Base-by-base conservation (phyloP, 371 early-diverging fungal genomes). In the Capniomyces stellatus region DNA sequence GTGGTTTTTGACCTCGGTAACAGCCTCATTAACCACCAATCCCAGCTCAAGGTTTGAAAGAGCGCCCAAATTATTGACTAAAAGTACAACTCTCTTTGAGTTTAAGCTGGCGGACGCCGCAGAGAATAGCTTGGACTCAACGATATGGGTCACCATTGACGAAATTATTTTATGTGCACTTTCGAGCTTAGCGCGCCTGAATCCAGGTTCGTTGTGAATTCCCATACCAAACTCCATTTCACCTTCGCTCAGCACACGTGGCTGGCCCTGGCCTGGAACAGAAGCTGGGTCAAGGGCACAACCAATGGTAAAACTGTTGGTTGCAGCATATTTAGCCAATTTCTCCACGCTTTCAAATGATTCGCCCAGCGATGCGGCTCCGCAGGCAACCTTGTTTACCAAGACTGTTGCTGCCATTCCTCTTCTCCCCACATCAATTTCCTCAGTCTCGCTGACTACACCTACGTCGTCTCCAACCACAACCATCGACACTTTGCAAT, bases 21-120 rank as follows among this genome's bases (percentile, higher is more conserved):
- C 68, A 2, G 81, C 79, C 29, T 81, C 76, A 47, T 80, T 81
- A 22, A 75, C 73, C 3, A 79, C 74, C 3, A 78, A 64, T 18
- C 79, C 76, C 58, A 82, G 59, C 62, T 87, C 88, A 18, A 87
- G 59, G 29, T 69, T 66, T 1, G 85, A 74, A 0, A 76, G 71
- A 0, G 82, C 87, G 3, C 89, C 89, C 12, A 85, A 69, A 64
- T 89, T 88, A 61, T 89, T 89, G 29, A 87, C 71, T 40, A 89
- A 51, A 21, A 88, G 53, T 10, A 75, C 73, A 12, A 82, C 70
- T 1, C 61, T 58, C 2, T 61, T 56, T 40, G 52, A 2, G 6
- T 41, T 54, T 27, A 39, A 54, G 19, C 54, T 55, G 8, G 49
- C 46, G 54, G 63, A 74, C 1, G 65, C 61, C 41, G 71, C 64